Conservation (phyloP, 2,329 filamentous ascomycete species). For the Botryotinia convoluta region DNA sequence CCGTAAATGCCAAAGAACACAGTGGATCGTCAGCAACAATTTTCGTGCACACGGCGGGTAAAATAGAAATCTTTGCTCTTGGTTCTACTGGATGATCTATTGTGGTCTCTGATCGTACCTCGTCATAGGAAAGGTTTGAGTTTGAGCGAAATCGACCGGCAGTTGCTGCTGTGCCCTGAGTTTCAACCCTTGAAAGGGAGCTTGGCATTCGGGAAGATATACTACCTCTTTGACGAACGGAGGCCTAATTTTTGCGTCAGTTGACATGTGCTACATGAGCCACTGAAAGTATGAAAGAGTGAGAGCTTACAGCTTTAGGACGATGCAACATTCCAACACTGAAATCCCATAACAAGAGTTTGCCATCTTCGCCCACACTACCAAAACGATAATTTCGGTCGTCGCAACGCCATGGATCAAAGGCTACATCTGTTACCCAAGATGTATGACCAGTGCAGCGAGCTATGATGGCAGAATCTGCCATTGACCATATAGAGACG, state of each 20-base stretch:
- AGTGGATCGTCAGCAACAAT: constrained; percentile 81
- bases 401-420: constrained; percentile 96
- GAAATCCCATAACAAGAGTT: constrained; percentile 94
- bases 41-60: constrained; percentile 79
- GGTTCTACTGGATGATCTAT: constrained; percentile 80
- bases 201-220: constrained; percentile 51
- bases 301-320: constrained; percentile 70
- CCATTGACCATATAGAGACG: constrained; percentile 91
- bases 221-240: constrained; percentile 52
- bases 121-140: constrained; percentile 58
- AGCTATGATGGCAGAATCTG: constrained; percentile 80
- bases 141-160: constrained; percentile 65
- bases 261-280: constrained; percentile 19
- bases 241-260: constrained; percentile 42
- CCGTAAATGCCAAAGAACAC: constrained; percentile 89
- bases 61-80: constrained; percentile 75
- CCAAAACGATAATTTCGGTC: constrained; percentile 94
- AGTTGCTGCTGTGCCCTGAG: constrained; percentile 52
- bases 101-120: constrained; percentile 53
- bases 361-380: constrained; percentile 90
- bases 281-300: constrained; percentile 26
- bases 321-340: constrained; percentile 93
- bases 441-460: constrained; percentile 93
- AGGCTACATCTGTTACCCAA: constrained; percentile 90
- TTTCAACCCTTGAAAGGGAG: constrained; percentile 56